Evolutionary conservation across 345 rosid genomes (phyloP).

Genomic region (Pugionium cornutum): DNA sequence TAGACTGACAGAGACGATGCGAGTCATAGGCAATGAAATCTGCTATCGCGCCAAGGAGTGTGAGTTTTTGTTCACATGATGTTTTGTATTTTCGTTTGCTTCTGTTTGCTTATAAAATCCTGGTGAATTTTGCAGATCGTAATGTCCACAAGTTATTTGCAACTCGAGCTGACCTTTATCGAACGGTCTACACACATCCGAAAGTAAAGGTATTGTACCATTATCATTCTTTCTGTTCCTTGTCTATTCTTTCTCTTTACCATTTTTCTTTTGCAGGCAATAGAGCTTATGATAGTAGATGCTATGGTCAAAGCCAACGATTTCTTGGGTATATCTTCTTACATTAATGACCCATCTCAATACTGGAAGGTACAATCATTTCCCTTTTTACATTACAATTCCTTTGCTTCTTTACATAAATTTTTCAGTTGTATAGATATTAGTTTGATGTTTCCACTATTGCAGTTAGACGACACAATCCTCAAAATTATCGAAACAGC

Average conservation of each 20-base stretch:
- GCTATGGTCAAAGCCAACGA: conserved; percentile 76
- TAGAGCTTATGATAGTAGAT: conserved; percentile 91
- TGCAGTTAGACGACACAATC: conserved; percentile 88
- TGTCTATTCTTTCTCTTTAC: not conserved
- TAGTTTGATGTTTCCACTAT: not conserved
- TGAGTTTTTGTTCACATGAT: conserved; percentile 47
- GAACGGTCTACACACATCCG: conserved; percentile 90
- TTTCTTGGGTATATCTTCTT: conserved; percentile 60
- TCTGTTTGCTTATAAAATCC: conserved; percentile 15
- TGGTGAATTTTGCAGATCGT: conserved; percentile 59
- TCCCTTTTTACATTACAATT: not conserved
- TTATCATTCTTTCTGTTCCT: not conserved
- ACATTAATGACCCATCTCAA: conserved; percentile 70
- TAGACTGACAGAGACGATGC: conserved; percentile 92
- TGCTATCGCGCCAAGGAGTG: conserved; percentile 95
- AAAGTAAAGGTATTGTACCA: conserved; percentile 76
- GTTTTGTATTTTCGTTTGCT: conserved; percentile 12
- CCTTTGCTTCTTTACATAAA: not conserved
- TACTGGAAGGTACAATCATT: conserved; percentile 74
- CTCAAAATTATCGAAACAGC: conserved; percentile 82
- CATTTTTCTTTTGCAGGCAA: conserved; percentile 56
- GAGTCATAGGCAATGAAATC: conserved; percentile 84
- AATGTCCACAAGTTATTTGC: conserved; percentile 76
- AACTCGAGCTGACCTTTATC: conserved; percentile 90
- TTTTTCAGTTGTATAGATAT: not conserved